Evolutionary conservation across 2,329 filamentous ascomycete species (phyloP).

Genomic region (Fusarium bactridioides): DNA sequence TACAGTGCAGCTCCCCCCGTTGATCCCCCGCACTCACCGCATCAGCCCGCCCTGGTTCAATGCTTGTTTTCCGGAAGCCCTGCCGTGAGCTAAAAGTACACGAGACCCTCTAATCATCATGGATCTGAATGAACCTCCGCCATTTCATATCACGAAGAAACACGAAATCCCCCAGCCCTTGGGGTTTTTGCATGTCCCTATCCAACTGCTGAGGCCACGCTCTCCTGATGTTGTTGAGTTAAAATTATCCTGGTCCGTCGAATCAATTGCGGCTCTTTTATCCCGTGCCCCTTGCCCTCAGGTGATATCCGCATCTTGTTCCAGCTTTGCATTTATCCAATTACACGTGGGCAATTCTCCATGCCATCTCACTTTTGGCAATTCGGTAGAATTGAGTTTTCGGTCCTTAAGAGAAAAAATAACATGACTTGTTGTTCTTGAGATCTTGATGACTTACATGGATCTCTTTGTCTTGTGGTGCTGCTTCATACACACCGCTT

Average conservation of each 20-base stretch:
- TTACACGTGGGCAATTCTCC: slow-evolving; percentile 13
- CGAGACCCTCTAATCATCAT: slow-evolving; percentile 12
- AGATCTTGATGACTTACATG: slow-evolving; percentile 6
- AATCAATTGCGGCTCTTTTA: slow-evolving; percentile 25
- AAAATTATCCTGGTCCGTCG: neutral
- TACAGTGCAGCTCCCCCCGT: neutral
- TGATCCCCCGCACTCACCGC: slow-evolving; percentile 41
- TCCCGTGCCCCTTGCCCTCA: slow-evolving; percentile 22
- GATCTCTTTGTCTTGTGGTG: slow-evolving; percentile 3
- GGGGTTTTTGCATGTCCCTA: neutral
- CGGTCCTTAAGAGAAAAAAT: neutral
- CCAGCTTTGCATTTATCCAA: neutral
- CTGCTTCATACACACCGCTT: slow-evolving; percentile 23
- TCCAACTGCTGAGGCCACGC: slow-evolving; percentile 3
- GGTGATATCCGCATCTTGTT: slow-evolving; percentile 23
- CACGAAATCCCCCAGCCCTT: slow-evolving; percentile 7
- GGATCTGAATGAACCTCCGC: slow-evolving; percentile 16
- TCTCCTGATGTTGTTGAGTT: slow-evolving; percentile 19
- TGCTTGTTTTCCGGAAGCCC: slow-evolving; percentile 24
- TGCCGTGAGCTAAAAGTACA: slow-evolving; percentile 4
- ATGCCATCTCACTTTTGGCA: slow-evolving; percentile 25
- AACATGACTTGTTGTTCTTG: neutral
- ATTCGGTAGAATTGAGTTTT: neutral
- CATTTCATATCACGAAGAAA: slow-evolving; percentile 22
- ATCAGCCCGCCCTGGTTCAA: slow-evolving; percentile 28